Base-by-base conservation (phyloP, 2,329 filamentous ascomycete species). In the Ophiostoma ulmi region DNA sequence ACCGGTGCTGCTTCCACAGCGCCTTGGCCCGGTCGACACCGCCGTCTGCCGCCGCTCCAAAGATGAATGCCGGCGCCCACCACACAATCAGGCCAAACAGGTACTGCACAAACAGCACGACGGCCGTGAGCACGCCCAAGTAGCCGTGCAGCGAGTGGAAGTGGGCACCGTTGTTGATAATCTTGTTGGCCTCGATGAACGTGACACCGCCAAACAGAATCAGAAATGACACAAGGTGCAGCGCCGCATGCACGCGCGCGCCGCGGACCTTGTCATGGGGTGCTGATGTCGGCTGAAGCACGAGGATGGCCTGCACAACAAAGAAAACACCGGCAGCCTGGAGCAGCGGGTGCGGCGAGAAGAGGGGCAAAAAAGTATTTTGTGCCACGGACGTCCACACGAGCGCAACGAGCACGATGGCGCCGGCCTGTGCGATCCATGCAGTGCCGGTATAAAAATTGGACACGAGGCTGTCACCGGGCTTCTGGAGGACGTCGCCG, bases 1-100 rank as follows among this genome's bases (percentile, higher is more conserved):
- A 81, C 39, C 94, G 88, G 79, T 98, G 95, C 76, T 94, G 97
- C 80, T 97, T 97, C 85, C 94, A 98, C 61, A 97, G 79, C 35
- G 84, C 84, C 84, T 94, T 96, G 26, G 93, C 94, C 3, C 88
- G 88, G 36, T 92, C 89, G 73, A 90, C 88, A 70, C 66, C 66
- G n/a, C 92, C 88, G 6, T 94, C 93, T 75, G 94, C 94, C 1
- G 97, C 77, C 22, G 17, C 17, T 5, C 94, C 94, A 76, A 94
- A 96, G 1, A 97, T 76, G 10, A 52, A 31, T 0, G 78, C 77
- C 0, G 94, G 94, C 2, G 87, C 82, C 72, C 88, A 92, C 83
- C 90, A 97, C 81, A 95, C 92, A 41, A 92, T 91, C 73, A 96
- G 87, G 20, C 95, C 94, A 39, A 97, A 86, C 0, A 90, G 68